phyloP scores from a whole-genome alignment of 768 basidiomycete genomes.

The Mrakia gelida region DNA sequence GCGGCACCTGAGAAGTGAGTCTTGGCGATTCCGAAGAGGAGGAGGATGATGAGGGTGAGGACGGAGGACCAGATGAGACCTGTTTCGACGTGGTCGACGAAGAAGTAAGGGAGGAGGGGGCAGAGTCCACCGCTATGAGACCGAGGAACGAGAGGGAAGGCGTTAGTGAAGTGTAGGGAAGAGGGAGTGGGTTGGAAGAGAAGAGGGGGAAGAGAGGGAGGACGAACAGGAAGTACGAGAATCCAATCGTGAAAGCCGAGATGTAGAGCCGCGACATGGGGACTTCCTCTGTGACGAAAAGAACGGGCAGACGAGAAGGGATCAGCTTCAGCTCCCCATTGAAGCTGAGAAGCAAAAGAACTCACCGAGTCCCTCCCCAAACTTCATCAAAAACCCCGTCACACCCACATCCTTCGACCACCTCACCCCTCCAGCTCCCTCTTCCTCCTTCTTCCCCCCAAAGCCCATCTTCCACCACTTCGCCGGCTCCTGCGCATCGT shows the following conservation, averaged over 20 bases:
- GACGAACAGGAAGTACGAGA: conserved; percentile 50
- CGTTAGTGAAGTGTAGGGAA: too few relatives aligned
- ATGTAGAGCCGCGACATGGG: conserved; percentile 76
- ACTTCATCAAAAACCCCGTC: conserved; percentile 90
- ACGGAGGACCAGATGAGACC: conserved; percentile 47
- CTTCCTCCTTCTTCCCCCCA: conserved; percentile 45
- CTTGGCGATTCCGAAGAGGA: conserved; percentile 58
- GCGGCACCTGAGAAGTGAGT: conserved; percentile 67
- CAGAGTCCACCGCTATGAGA: conserved; percentile 85
- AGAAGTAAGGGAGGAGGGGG: conserved; percentile 78
- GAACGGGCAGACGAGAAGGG: neutral
- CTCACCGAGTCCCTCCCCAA: conserved; percentile 85
- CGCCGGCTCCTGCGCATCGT: conserved; percentile 42
- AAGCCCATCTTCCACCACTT: conserved; percentile 35
- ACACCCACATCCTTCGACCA: conserved; percentile 79
- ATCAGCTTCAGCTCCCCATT: too few relatives aligned
- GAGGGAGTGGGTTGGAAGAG: neutral
- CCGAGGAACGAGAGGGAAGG: too few relatives aligned
- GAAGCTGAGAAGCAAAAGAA: too few relatives aligned
- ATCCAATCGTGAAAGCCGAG: conserved; percentile 90
- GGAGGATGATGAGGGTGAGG: conserved; percentile 27
- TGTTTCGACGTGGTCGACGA: conserved; percentile 62
- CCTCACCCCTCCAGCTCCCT: conserved; percentile 52
- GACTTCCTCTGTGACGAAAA: conserved; percentile 65
- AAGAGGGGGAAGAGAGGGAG: neutral